Conservation (phyloP, 345 rosid genomes). For the Melaleuca quinquenervia region DNA sequence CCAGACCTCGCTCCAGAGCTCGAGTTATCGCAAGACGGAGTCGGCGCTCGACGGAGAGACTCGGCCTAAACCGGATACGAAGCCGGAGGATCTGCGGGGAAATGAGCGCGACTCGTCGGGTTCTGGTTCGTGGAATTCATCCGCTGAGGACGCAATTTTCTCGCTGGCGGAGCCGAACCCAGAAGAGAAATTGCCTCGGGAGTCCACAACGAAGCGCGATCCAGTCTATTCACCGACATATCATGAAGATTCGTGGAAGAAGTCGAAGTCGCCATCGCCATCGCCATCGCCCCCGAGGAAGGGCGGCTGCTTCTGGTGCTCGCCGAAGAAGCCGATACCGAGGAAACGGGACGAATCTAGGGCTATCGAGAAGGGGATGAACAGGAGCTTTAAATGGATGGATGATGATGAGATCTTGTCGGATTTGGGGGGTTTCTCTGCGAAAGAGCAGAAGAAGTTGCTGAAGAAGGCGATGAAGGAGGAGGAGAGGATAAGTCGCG, state of each 20-base stretch:
- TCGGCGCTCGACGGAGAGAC: background rate
- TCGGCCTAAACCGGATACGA: background rate
- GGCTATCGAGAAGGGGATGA: slow-evolving; percentile 4
- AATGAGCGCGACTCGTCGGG: background rate
- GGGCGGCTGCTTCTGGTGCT: slow-evolving; percentile 59
- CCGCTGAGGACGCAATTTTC: slow-evolving; percentile 2
- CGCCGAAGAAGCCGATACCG: slow-evolving; percentile 25
- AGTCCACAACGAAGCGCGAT: background rate
- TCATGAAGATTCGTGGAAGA: slow-evolving; percentile 12
- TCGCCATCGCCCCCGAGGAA: slow-evolving; percentile 46
- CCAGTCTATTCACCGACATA: background rate
- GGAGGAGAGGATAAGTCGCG: slow-evolving; percentile 46
- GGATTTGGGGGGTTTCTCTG: slow-evolving; percentile 39
- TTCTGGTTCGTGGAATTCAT: background rate
- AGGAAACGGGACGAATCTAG: slow-evolving; percentile 13
- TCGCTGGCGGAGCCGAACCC: slow-evolving; percentile 4
- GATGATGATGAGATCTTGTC: slow-evolving; percentile 27
- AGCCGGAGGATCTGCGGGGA: background rate
- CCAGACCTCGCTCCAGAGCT: slow-evolving; percentile 2
- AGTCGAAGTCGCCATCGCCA: background rate
- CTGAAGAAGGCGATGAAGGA: slow-evolving; percentile 54
- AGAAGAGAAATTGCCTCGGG: slow-evolving; percentile 1
- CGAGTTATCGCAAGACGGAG: background rate
- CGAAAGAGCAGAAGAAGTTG: slow-evolving; percentile 39
- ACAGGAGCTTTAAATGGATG: slow-evolving; percentile 19